phyloP scores from a whole-genome alignment of 805 yeast genomes.

The Kodamaea hsintzibuensis region DNA sequence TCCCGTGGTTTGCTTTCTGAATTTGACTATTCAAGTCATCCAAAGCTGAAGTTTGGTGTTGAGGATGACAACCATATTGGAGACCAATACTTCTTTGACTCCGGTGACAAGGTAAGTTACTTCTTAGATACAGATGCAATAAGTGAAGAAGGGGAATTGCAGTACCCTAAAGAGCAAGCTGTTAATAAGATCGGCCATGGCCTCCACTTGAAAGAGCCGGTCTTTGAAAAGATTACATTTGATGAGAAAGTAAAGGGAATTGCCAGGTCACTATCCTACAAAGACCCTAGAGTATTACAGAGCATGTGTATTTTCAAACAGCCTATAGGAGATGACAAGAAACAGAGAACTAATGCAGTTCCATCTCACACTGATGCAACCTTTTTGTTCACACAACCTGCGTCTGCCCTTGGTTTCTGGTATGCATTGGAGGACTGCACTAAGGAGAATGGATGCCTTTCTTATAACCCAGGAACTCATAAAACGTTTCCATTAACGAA shows the following conservation, averaged over 20 bases:
- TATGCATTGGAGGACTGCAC: slow-evolving; percentile 77
- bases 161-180: slow-evolving; percentile 53
- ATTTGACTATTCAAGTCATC: slow-evolving; percentile 59
- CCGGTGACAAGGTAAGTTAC: slow-evolving; percentile 66
- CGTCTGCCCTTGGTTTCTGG: slow-evolving; percentile 77
- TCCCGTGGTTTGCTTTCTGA: slow-evolving; percentile 46
- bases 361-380: slow-evolving; percentile 79
- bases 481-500: slow-evolving; percentile 54
- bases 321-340: slow-evolving; percentile 34
- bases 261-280: slow-evolving; percentile 51
- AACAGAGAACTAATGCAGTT: slow-evolving; percentile 51
- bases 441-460: slow-evolving; percentile 63
- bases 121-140: slow-evolving; percentile 76
- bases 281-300: slow-evolving; percentile 72
- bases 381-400: slow-evolving; percentile 71
- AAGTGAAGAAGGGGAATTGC: slow-evolving; percentile 50
- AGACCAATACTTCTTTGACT: slow-evolving; percentile 67
- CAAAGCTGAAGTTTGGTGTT: slow-evolving; percentile 70
- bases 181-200: slow-evolving; percentile 83
- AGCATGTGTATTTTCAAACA: slow-evolving; percentile 81
- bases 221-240: slow-evolving; percentile 53
- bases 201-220: slow-evolving; percentile 55
- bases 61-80: slow-evolving; percentile 62
- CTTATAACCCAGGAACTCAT: slow-evolving; percentile 72
- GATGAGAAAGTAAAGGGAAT: slow-evolving; percentile 50